Evolutionary conservation across 306 rosid species (phyloP).

Genomic region (Acmispon strigosus): DNA sequence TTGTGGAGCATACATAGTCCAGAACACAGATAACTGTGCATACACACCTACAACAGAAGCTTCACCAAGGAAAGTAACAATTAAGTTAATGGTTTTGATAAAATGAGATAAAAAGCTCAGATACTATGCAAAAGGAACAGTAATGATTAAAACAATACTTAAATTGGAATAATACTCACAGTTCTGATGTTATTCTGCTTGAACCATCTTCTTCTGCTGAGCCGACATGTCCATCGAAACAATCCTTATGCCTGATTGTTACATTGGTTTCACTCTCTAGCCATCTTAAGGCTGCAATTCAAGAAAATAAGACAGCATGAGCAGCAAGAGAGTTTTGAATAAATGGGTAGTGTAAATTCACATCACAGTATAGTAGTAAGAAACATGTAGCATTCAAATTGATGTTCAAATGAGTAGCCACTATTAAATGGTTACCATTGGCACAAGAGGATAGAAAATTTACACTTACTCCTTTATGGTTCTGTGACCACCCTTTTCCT

Average conservation of each 20-base stretch:
- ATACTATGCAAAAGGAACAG: no score
- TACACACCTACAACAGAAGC: constrained; percentile 63
- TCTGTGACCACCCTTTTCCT: no score
- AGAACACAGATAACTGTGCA: constrained; percentile 59
- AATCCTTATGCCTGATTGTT: constrained; percentile 59
- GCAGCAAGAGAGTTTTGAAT: background rate
- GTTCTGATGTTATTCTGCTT: no score
- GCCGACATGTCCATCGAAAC: no score
- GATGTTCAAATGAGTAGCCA: background rate
- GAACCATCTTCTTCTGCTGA: no score
- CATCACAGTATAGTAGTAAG: background rate
- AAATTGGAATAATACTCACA: no score
- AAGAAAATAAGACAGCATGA: background rate
- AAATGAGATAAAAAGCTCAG: background rate
- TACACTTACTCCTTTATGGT: no score
- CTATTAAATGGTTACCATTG: no score
- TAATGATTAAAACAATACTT: no score
- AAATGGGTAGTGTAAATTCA: background rate
- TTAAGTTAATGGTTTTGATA: background rate
- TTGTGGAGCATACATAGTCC: constrained; percentile 64
- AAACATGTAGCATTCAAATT: background rate
- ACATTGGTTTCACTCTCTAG: constrained; percentile 55
- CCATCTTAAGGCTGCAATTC: constrained; percentile 51
- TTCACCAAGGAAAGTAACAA: constrained; percentile 22
- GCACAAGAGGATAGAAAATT: no score